A percentile compares a stretch with the other conserved stretches of the same genome.
phyloP scores from a whole-genome alignment of 345 rosid species.

The Euphorbia tirucalli region DNA sequence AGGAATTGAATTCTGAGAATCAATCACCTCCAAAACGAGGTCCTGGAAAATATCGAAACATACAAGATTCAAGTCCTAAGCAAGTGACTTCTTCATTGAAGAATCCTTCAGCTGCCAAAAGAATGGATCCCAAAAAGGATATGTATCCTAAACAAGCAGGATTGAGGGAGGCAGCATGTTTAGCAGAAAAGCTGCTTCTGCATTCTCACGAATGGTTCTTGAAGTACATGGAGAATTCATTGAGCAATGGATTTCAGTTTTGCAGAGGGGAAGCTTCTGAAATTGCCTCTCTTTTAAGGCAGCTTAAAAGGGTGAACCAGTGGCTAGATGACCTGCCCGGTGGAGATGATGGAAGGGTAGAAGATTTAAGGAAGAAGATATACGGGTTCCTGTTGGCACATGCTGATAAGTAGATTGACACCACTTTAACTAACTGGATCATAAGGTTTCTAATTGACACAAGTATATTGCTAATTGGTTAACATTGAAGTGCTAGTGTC shows the following conservation, averaged over 20 bases:
- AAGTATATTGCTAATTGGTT: not conserved
- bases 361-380: conserved; percentile 42
- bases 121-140: conserved; percentile 18
- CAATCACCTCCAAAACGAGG: conserved; percentile 18
- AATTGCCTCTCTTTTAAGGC: conserved; percentile 29
- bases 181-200: conserved; percentile 40
- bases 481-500: not conserved
- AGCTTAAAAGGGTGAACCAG: conserved; percentile 40
- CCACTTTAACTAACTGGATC: conserved; percentile 13
- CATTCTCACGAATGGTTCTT: conserved; percentile 50
- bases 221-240: conserved; percentile 41
- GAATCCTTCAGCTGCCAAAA: conserved; percentile 15
- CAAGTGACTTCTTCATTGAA: conserved; percentile 20
- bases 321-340: conserved; percentile 39
- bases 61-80: conserved; percentile 15
- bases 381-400: conserved; percentile 38
- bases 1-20: conserved; percentile 24
- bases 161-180: conserved; percentile 32
- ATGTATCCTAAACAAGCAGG: conserved; percentile 21
- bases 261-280: conserved; percentile 25
- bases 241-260: conserved; percentile 31
- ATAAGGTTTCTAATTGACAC: conserved; percentile 6
- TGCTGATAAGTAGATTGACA: conserved; percentile 36
- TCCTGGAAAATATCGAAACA: conserved; percentile 12
- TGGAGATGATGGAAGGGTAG: conserved; percentile 29